Evolutionary conservation across 2,329 filamentous ascomycete species (phyloP), one percentile per base, ranked within the genome.

Genomic region (Phaeosphaeria sp.): DNA sequence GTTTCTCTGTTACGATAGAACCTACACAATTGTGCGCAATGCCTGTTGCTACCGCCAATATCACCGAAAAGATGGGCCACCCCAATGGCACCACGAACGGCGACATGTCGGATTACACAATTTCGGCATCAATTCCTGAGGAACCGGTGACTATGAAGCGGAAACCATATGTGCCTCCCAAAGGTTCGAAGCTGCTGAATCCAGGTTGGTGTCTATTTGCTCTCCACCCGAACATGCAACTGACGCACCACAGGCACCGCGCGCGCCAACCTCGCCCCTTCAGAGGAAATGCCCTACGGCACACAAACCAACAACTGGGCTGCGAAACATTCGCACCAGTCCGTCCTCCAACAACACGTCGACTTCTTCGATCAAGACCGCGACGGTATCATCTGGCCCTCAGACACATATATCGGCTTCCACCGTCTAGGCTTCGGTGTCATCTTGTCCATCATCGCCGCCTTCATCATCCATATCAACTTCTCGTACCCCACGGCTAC

Each of bases 331-430:
- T 58, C 73, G 0, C 69, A 81, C 52, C 72, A 81, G 62, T 77
- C 77, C 3, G 72, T 84, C 13, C 76, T 86, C 2, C 82, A 84
- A 65, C 83, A 86, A 63, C 84, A 86, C 67, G 78, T 79, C 63
- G 73, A 75, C 21, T 85, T 83, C 75, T 86, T 82, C 62, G 84
- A 86, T 67, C 64, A 72, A 10, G 83, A 85, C 65, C 63, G 70
- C 25, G 84, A 85, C 65, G 81, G 81, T 33, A 71, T 85, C n/a
- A 81, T 86, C 58, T 85, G 79, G 79, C 83, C 84, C 0, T 64
- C 60, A 1, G 83, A 85, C 66, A 85, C 83, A 1, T 85, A 78
- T 69, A 49, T 57, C 18, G 81, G 82, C 11, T 83, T 82, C 65
- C 74, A 78, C 46, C 69, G 71, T 4, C 76, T 82, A 17, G 82